Percentiles rank a stretch among this genome's conserved stretches.
Conservation (phyloP, 305 asterid species). For the Fraxinus albicans region DNA sequence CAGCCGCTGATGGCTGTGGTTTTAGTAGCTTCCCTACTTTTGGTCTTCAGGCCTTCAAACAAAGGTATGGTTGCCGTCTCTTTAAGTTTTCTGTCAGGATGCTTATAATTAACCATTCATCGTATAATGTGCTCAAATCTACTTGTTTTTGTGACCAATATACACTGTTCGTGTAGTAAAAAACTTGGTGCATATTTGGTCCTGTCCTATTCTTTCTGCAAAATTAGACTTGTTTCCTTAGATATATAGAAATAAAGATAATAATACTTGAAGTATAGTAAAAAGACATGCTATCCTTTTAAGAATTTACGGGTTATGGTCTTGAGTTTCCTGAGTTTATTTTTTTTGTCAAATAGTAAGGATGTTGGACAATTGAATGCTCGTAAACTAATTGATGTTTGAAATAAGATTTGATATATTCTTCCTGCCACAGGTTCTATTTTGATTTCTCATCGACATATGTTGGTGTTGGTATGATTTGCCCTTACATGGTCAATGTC, state of each 20-base stretch:
- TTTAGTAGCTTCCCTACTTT: slow-evolving; percentile 55
- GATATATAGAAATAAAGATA: background rate
- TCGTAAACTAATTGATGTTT: background rate
- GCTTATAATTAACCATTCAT: background rate
- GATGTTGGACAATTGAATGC: background rate
- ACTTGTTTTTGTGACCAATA: background rate
- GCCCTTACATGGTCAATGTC: slow-evolving; percentile 68
- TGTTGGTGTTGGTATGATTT: slow-evolving; percentile 79
- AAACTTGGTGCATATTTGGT: background rate
- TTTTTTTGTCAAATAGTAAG: background rate
- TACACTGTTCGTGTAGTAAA: background rate
- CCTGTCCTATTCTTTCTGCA: background rate
- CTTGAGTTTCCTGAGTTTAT: background rate
- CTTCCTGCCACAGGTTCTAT: slow-evolving; percentile 40
- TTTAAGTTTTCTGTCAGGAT: slow-evolving; percentile 31
- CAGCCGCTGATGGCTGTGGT: slow-evolving; percentile 59
- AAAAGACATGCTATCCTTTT: background rate
- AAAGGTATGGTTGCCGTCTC: slow-evolving; percentile 21
- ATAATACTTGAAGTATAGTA: background rate
- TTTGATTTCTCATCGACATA: slow-evolving; percentile 73
- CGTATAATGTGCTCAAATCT: background rate
- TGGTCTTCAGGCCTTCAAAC: slow-evolving; percentile 44
- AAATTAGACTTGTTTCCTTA: background rate
- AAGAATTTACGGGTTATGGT: background rate
- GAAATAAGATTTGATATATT: background rate